These are phyloP conservation scores for Davidsoniella neocaledoniae DNA, from an alignment of 2,329 filamentous ascomycete genomes.

Conservation along the genomic window DNA sequence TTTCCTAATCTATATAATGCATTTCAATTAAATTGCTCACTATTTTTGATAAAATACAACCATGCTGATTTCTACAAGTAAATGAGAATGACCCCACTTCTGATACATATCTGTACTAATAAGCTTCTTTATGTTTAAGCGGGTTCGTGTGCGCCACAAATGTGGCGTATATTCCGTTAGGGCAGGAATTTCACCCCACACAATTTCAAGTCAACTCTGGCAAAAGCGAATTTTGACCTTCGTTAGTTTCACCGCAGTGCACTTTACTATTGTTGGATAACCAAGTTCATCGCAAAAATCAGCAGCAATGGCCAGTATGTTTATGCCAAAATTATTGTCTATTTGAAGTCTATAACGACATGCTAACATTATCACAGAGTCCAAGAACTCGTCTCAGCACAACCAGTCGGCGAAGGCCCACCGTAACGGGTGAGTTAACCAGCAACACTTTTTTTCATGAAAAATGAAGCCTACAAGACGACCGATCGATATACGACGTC, in stretches of 20 bases:
- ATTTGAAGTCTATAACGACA: not conserved
- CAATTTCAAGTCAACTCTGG: constrained; percentile 7
- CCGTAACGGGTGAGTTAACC: constrained; percentile 64
- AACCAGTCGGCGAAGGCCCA: constrained; percentile 98
- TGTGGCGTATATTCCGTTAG: constrained; percentile 13
- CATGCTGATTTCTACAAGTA: no score
- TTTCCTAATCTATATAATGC: not conserved
- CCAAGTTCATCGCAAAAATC: constrained; percentile 15
- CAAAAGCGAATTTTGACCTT: constrained; percentile 19
- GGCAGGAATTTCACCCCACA: constrained; percentile 15
- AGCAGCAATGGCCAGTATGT: constrained; percentile 28
- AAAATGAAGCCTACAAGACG: not conserved
- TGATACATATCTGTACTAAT: no score
- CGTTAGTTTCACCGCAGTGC: constrained; percentile 17
- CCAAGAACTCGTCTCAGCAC: constrained; percentile 99
- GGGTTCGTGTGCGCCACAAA: no score
- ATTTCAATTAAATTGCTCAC: not conserved
- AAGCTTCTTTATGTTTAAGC: no score
- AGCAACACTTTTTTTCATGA: not conserved
- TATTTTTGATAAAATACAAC: not conserved
- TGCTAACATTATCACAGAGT: constrained; percentile 44
- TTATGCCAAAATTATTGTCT: not conserved
- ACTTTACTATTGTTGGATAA: constrained; percentile 14
- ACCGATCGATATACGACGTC: not conserved
- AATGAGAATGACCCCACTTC: no score